Evolutionary conservation across 768 basidiomycete species (phyloP).

Genomic region (Dentipellis sp.): DNA sequence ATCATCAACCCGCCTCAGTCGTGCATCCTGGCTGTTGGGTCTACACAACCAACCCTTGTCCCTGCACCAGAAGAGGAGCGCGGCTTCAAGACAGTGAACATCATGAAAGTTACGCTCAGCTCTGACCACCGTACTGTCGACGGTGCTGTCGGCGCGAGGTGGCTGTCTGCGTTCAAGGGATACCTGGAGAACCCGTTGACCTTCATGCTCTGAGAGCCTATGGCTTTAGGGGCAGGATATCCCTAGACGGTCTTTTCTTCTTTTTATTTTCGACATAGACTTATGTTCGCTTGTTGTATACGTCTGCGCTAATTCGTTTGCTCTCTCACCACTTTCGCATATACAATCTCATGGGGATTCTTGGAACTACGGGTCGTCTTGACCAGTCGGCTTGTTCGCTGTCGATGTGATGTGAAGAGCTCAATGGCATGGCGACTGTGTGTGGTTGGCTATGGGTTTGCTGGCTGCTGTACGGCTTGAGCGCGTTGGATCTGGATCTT

Average conservation of each 20-base stretch:
- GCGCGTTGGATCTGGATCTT: too few species aligned
- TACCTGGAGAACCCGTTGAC: slow-evolving; percentile 96
- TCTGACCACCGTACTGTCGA: slow-evolving; percentile 95
- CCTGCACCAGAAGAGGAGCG: slow-evolving; percentile 85
- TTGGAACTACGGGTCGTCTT: too few species aligned
- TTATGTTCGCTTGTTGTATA: slow-evolving; percentile 8
- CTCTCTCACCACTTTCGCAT: not conserved
- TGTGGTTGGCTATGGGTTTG: too few species aligned
- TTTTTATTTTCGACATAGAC: not conserved
- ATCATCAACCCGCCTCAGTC: slow-evolving; percentile 99
- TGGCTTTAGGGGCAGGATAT: too few species aligned
- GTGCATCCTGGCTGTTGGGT: slow-evolving; percentile 93
- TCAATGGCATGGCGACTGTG: too few species aligned
- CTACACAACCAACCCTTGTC: slow-evolving; percentile 76
- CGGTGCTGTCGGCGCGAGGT: slow-evolving; percentile 89
- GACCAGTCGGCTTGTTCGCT: too few species aligned
- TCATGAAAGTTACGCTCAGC: slow-evolving; percentile 95
- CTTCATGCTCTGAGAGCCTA: slow-evolving; percentile 71
- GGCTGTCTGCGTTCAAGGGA: slow-evolving; percentile 89
- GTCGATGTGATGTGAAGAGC: too few species aligned
- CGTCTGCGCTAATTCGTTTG: not conserved
- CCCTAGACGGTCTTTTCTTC: not conserved
- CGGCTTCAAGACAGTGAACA: slow-evolving; percentile 86
- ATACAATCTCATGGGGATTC: not conserved
- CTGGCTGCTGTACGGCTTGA: too few species aligned